These are phyloP conservation scores for Cymbopogon citratus DNA, from an alignment of 176 grass and related monocot species.

Conservation along the genomic window DNA sequence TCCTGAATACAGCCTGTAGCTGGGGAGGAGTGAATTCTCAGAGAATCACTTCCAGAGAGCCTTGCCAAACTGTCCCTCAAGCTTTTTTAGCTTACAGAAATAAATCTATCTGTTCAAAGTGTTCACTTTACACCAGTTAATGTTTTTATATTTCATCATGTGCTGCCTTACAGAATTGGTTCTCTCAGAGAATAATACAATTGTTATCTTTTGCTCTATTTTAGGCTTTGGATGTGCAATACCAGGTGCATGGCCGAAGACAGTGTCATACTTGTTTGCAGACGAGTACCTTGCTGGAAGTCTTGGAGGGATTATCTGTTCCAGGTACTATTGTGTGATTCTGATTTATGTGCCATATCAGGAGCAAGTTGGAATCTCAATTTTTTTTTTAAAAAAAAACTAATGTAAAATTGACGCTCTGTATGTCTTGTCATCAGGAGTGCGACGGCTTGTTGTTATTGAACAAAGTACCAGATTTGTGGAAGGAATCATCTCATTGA, in stretches of 20 bases:
- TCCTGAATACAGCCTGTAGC: no score
- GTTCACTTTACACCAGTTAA: no score
- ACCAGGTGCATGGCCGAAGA: constrained; percentile 53
- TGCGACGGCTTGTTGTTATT: constrained; percentile 49
- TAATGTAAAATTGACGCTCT: not conserved
- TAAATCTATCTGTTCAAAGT: no score
- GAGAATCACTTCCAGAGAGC: no score
- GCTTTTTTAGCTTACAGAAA: no score
- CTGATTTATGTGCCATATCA: not conserved
- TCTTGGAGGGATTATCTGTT: constrained; percentile 47
- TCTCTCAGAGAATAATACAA: constrained; percentile 12
- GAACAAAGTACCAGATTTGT: constrained; percentile 52
- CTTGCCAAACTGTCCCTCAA: no score
- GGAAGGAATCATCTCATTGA: constrained; percentile 64
- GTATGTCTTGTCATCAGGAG: constrained; percentile 30
- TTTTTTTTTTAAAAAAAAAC: not conserved
- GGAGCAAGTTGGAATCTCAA: not conserved
- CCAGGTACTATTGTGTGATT: constrained; percentile 42
- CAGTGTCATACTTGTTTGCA: constrained; percentile 48
- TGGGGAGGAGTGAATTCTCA: no score
- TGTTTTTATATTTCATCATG: not conserved
- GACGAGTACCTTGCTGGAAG: constrained; percentile 43
- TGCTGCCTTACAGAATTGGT: not conserved
- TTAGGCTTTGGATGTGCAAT: constrained; percentile 57
- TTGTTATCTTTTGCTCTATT: not conserved